Base-by-base conservation (phyloP, 176 grass and related monocot genomes). In the Oryza longistaminata region DNA sequence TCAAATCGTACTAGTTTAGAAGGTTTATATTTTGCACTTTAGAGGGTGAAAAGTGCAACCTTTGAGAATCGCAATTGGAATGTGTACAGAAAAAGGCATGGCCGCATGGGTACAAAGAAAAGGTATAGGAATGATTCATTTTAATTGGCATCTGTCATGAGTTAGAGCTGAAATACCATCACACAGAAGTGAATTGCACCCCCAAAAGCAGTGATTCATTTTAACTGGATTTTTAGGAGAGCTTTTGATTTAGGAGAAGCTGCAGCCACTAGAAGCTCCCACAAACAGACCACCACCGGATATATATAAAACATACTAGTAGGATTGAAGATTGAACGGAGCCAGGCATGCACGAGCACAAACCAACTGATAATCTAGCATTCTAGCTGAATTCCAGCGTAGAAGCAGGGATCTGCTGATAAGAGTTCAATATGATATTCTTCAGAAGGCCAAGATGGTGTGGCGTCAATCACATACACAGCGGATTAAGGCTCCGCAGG, bases 391-490 rank as follows among this genome's bases (percentile, higher is more conserved):
- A 73, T 40, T 44, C 42, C 84, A 69, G 48, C 55, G 2, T 35
- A 35, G 26, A 45, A 68, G 5, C 35, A 79, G 14, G 74, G 27
- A 22, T 35, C 26, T 46, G 8, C 62, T 27, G 48, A 80, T 16
- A 52, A 62, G 60, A 22, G 37, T 58, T 22, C 82, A 25, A 22
- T 60, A 26, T 31, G 21, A 85, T 75, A 70, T 58, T 74, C 37
- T 80, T 68, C 37, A 39, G 3, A 62, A 24, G 64, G 11, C 46
- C 39, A 39, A 1, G 50, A 81, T 15, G 7, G 69, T 27, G 73
- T 27, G 73, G 11, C 33, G 24, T 27, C 26, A 68, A 73, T 34
- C 65, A 65, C 60, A 50, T 8, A 55, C 19, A 73, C 73, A 0
- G 72, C 73, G 50, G 5, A 15, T 42, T 1, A 82, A 39, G 34